Conservation (phyloP, 1,284 basidiomycete species). For the Testicularia cyperi region DNA sequence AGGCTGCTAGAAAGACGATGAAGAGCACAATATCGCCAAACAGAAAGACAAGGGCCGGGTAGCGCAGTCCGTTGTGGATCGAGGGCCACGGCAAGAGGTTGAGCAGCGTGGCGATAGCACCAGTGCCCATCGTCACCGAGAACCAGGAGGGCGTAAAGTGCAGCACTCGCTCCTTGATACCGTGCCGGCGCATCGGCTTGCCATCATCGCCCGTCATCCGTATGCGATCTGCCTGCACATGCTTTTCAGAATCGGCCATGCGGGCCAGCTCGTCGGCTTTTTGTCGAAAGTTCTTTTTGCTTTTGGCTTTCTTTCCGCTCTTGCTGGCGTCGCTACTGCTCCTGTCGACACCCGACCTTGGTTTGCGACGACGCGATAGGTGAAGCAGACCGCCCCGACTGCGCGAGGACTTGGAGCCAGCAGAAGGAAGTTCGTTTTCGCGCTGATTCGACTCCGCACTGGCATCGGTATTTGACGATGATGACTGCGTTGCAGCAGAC, state of each 20-base stretch:
- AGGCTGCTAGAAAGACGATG: slow-evolving; percentile 37
- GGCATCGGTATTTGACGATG: too few species aligned
- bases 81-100: slow-evolving; percentile 37
- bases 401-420: too few species aligned
- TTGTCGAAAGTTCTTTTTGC: slow-evolving; percentile 4
- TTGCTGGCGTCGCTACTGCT: not conserved
- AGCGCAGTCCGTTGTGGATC: slow-evolving; percentile 27
- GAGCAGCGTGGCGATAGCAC: slow-evolving; percentile 40
- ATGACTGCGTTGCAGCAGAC: too few species aligned
- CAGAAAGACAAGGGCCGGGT: slow-evolving; percentile 23
- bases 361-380: slow-evolving; percentile 3
- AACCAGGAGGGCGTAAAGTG: slow-evolving; percentile 52
- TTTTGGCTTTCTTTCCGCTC: not conserved
- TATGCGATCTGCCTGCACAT: slow-evolving; percentile 9
- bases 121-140: slow-evolving; percentile 47
- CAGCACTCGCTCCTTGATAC: slow-evolving; percentile 35
- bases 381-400: slow-evolving; percentile 2
- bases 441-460: too few species aligned
- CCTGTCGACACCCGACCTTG: too few species aligned
- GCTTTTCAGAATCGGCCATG: slow-evolving; percentile 31
- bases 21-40: slow-evolving; percentile 36
- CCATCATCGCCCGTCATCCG: slow-evolving; percentile 29
- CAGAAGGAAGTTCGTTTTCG: too few species aligned
- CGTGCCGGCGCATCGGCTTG: slow-evolving; percentile 26
- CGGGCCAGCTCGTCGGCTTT: slow-evolving; percentile 20